Evolutionary conservation across 1,284 basidiomycete genomes (phyloP).

Genomic region (Lentinula novae-zelandiae): DNA sequence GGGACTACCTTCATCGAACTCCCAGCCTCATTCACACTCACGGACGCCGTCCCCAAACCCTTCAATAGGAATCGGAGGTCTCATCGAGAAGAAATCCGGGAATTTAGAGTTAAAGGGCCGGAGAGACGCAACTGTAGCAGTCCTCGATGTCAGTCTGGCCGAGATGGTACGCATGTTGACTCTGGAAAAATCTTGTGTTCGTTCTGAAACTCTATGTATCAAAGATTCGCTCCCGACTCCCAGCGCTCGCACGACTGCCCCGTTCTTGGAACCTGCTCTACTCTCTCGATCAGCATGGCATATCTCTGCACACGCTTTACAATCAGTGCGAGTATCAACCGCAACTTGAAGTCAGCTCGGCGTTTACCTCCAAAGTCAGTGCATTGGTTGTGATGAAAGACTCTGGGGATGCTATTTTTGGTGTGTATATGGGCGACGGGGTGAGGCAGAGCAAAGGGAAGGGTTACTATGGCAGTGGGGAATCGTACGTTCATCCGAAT

Average conservation of each 20-base stretch:
- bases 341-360: not conserved
- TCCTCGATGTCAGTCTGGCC: constrained; percentile 55
- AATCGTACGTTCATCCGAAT: constrained; percentile 54
- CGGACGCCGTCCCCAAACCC: constrained; percentile 5
- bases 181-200: not conserved
- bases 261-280: constrained; percentile 86
- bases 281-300: constrained; percentile 93
- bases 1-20: constrained; percentile 18
- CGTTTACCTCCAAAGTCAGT: constrained; percentile 28
- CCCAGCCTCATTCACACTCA: not conserved
- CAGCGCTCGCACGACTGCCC: constrained; percentile 78
- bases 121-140: constrained; percentile 48
- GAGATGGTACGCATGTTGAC: constrained; percentile 45
- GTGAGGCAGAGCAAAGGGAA: constrained; percentile 51
- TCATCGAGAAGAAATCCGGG: constrained; percentile 43
- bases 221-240: constrained; percentile 72
- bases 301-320: constrained; percentile 88
- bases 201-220: not conserved
- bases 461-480: constrained; percentile 82
- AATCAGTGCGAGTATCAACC: constrained; percentile 47
- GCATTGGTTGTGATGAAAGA: constrained; percentile 62
- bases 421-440: constrained; percentile 78
- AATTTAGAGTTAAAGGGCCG: constrained; percentile 48
- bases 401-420: constrained; percentile 62
- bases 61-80: constrained; percentile 27